These are phyloP conservation scores for Capsicum rhomboideum DNA, from an alignment of 257 asterid species.

Conservation along the genomic window DNA sequence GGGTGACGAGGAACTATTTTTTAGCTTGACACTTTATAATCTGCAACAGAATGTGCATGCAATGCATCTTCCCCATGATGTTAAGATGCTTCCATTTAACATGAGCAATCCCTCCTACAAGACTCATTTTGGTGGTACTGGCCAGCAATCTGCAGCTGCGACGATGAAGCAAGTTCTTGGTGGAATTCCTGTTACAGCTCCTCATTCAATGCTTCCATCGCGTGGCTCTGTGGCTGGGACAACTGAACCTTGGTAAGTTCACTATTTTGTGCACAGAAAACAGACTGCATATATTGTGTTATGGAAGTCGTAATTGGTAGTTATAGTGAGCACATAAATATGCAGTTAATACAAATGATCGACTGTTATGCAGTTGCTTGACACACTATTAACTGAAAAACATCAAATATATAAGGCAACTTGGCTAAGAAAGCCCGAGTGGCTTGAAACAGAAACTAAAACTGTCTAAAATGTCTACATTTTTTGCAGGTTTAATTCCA, in stretches of 20 bases:
- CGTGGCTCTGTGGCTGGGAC: slow-evolving; percentile 29
- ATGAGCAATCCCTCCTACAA: slow-evolving; percentile 21
- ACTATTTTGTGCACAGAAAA: not conserved
- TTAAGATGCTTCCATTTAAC: slow-evolving; percentile 26
- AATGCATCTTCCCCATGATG: slow-evolving; percentile 10
- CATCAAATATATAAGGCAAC: not conserved
- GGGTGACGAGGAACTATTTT: not conserved
- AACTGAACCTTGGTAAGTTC: slow-evolving; percentile 45
- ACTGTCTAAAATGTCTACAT: not conserved
- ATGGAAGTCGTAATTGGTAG: not conserved
- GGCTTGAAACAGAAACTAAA: not conserved
- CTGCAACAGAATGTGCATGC: slow-evolving; percentile 20
- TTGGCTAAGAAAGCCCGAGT: not conserved
- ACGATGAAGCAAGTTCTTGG: slow-evolving; percentile 37
- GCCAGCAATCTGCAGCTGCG: not conserved
- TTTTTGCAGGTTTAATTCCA: slow-evolving; percentile 33
- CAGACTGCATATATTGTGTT: not conserved
- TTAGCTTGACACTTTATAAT: slow-evolving; percentile 12
- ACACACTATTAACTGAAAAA: not conserved
- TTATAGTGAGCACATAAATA: not conserved
- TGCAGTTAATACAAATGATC: not conserved
- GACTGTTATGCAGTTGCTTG: not conserved
- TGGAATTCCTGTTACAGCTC: slow-evolving; percentile 33
- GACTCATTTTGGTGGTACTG: slow-evolving; percentile 24
- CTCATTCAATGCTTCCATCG: slow-evolving; percentile 22